Conservation (phyloP, 768 basidiomycete genomes). For the Kwoniella mangroviensis region DNA sequence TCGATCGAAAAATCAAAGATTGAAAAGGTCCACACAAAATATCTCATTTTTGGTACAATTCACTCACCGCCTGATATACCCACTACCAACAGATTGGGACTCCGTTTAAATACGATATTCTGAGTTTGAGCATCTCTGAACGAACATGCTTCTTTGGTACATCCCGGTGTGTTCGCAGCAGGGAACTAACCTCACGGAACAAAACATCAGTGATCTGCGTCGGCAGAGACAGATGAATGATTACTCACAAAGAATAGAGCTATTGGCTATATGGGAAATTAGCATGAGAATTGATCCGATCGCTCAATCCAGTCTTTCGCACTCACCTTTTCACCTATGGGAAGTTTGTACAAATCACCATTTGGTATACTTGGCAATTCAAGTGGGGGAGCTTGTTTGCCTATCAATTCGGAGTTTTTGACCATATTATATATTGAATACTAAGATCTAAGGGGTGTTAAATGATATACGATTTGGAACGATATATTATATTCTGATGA, state of each 20-base stretch:
- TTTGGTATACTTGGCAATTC: constrained; percentile 68
- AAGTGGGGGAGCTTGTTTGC: constrained; percentile 69
- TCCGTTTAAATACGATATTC: constrained; percentile 66
- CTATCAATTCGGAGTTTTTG: constrained; percentile 62
- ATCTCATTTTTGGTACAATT: background rate
- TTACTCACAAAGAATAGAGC: constrained; percentile 69
- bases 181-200: constrained; percentile 32
- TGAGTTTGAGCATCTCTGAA: constrained; percentile 79
- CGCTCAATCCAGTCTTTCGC: constrained; percentile 29
- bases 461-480: no score
- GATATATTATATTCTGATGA: no score
- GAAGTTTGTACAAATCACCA: constrained; percentile 67
- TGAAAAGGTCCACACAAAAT: no score
- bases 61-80: constrained; percentile 67
- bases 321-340: constrained; percentile 50
- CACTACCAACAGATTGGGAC: constrained; percentile 67
- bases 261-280: constrained; percentile 61
- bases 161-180: constrained; percentile 69
- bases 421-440: constrained; percentile 21
- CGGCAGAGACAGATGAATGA: no score
- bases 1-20: no score
- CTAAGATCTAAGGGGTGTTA: background rate
- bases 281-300: no score
- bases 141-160: constrained; percentile 79
- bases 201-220: no score